phyloP scores from a whole-genome alignment of 345 rosid genomes.

The Euphorbia peplus region DNA sequence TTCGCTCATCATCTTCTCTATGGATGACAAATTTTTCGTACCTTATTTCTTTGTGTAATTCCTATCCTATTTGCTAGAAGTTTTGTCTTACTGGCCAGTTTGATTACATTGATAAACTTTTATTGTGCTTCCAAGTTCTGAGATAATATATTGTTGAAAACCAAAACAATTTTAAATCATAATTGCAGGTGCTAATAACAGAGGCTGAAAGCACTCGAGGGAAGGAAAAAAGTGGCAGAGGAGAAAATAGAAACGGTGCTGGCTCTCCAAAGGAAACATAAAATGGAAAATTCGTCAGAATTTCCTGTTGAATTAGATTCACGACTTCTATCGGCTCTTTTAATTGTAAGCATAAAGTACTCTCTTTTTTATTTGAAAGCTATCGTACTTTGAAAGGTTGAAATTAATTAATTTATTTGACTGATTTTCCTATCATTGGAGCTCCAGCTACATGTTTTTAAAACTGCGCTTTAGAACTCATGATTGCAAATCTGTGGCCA shows the following conservation, averaged over 20 bases:
- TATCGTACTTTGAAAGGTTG: not conserved
- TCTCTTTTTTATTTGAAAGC: not conserved
- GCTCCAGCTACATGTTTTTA: conserved; percentile 4
- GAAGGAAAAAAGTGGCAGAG: conserved; percentile 30
- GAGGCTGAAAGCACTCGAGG: conserved; percentile 48
- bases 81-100: not conserved
- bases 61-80: not conserved
- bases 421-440: not conserved
- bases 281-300: conserved; percentile 40
- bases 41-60: not conserved
- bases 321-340: conserved; percentile 79
- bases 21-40: not conserved
- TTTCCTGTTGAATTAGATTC: conserved; percentile 89
- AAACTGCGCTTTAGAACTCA: conserved; percentile 1
- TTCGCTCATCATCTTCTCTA: not conserved
- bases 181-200: conserved; percentile 59
- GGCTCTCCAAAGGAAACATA: conserved; percentile 34
- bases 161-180: conserved; percentile 14
- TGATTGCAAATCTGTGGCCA: conserved; percentile 15
- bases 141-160: conserved; percentile 4
- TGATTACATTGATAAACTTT: not conserved
- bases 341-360: conserved; percentile 51
- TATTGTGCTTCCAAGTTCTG: not conserved
- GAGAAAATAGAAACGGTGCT: conserved; percentile 24
- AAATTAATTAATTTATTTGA: not conserved